These are phyloP conservation scores for Coniochaeta hoffmannii DNA, from an alignment of 2,329 filamentous ascomycete genomes.

Conservation along the genomic window DNA sequence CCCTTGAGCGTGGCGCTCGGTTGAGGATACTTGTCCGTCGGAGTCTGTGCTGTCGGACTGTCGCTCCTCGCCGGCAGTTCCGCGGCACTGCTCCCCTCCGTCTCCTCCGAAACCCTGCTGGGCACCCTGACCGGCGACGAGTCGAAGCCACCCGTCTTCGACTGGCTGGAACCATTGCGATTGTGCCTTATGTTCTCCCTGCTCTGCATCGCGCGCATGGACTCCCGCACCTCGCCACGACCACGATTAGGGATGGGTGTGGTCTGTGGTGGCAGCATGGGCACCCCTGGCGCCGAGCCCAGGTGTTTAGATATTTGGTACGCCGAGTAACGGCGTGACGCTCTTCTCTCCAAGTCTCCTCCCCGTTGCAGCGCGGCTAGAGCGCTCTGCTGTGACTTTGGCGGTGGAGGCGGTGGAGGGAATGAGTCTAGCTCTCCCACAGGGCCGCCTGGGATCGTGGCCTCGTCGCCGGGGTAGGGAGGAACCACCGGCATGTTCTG, in stretches of 20 bases:
- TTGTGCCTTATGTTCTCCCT: slow-evolving; percentile 43
- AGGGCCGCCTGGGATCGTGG: slow-evolving; percentile 36
- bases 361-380: slow-evolving; percentile 85
- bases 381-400: slow-evolving; percentile 83
- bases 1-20: slow-evolving; percentile 53
- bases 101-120: slow-evolving; percentile 58
- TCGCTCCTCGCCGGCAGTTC: slow-evolving; percentile 25
- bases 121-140: slow-evolving; percentile 54
- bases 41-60: slow-evolving; percentile 46
- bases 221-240: slow-evolving; percentile 71
- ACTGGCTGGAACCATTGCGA: slow-evolving; percentile 38
- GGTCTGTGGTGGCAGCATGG: slow-evolving; percentile 77
- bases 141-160: slow-evolving; percentile 35
- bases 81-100: slow-evolving; percentile 13
- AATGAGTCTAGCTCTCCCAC: slow-evolving; percentile 53
- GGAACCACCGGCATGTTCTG: slow-evolving; percentile 70
- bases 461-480: slow-evolving; percentile 60
- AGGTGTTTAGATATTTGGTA: slow-evolving; percentile 96
- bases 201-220: slow-evolving; percentile 60
- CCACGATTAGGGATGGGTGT: slow-evolving; percentile 80
- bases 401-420: slow-evolving; percentile 68
- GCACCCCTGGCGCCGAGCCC: slow-evolving; percentile 73
- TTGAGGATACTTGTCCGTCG: slow-evolving; percentile 54
- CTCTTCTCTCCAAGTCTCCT: slow-evolving; percentile 84
- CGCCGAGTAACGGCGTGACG: slow-evolving; percentile 87